phyloP scores from a whole-genome alignment of 208 protist genomes.

The Leishmania arabica region DNA sequence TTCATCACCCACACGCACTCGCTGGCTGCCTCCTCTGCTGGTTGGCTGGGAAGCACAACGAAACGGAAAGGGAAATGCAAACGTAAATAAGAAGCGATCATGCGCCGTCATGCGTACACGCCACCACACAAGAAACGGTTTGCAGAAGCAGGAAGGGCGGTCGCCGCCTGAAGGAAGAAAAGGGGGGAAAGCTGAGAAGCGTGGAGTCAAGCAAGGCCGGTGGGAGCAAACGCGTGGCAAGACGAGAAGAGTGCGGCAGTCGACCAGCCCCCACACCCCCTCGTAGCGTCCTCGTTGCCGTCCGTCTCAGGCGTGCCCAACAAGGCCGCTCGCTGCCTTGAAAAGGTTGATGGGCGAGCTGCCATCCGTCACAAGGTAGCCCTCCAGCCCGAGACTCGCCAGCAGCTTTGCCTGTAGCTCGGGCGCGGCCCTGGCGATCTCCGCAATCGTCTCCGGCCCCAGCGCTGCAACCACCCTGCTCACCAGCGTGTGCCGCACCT shows the following conservation, averaged over 20 bases:
- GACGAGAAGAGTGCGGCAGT: neutral
- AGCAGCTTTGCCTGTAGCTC: constrained; percentile 85
- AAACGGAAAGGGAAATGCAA: neutral
- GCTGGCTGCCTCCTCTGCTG: neutral
- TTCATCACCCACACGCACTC: neutral
- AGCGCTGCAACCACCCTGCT: constrained; percentile 56
- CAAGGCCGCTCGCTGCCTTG: constrained; percentile 76
- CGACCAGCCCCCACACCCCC: no score
- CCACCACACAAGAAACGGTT: neutral
- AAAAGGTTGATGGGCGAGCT: constrained; percentile 93
- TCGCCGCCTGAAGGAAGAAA: neutral
- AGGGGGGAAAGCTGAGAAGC: neutral
- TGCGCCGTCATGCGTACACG: neutral
- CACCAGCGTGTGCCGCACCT: constrained; percentile 57
- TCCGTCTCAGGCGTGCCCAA: constrained; percentile 5
- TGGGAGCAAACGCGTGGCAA: neutral
- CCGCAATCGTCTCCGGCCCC: constrained; percentile 71
- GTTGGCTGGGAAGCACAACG: neutral
- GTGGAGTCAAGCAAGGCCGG: neutral
- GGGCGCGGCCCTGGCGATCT: constrained; percentile 83
- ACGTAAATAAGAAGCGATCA: neutral
- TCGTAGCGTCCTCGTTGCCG: no score
- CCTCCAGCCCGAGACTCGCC: constrained; percentile 74
- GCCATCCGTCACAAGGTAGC: constrained; percentile 94
- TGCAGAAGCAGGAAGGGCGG: neutral